phyloP scores from a whole-genome alignment of 345 rosid genomes.

The Hirschfeldia incana region DNA sequence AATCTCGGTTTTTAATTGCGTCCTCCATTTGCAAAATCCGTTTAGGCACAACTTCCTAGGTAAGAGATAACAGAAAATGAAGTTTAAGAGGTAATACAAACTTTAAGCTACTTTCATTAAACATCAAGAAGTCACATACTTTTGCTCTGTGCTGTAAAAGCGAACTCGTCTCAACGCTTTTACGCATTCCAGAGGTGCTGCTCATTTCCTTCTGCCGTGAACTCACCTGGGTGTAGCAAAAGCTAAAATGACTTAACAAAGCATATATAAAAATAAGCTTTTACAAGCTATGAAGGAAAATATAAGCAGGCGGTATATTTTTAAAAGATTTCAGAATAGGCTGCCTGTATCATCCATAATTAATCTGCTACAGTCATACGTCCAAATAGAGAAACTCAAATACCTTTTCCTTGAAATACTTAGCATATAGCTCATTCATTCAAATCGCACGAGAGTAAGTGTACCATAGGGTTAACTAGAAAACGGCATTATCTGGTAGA shows the following conservation, averaged over 20 bases:
- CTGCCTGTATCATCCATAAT: too few species aligned
- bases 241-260: constrained; percentile 11
- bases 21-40: constrained; percentile 80
- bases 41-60: constrained; percentile 84
- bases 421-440: too few species aligned
- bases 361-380: too few species aligned
- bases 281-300: background rate
- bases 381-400: too few species aligned
- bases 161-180: constrained; percentile 89
- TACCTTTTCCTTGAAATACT: too few species aligned
- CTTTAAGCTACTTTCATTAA: background rate
- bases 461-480: too few species aligned
- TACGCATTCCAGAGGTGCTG: constrained; percentile 95
- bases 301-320: background rate
- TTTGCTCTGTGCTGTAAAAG: constrained; percentile 87
- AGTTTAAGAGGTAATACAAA: background rate
- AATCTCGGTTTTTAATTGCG: constrained; percentile 70
- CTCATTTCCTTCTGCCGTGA: constrained; percentile 91
- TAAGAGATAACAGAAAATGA: background rate
- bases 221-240: constrained; percentile 64
- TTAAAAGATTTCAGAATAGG: too few species aligned
- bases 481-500: background rate
- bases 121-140: constrained; percentile 45
- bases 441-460: too few species aligned
- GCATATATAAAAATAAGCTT: background rate